Evolutionary conservation across 768 basidiomycete species (phyloP).

Genomic region (Cyclocybe cylindracea): DNA sequence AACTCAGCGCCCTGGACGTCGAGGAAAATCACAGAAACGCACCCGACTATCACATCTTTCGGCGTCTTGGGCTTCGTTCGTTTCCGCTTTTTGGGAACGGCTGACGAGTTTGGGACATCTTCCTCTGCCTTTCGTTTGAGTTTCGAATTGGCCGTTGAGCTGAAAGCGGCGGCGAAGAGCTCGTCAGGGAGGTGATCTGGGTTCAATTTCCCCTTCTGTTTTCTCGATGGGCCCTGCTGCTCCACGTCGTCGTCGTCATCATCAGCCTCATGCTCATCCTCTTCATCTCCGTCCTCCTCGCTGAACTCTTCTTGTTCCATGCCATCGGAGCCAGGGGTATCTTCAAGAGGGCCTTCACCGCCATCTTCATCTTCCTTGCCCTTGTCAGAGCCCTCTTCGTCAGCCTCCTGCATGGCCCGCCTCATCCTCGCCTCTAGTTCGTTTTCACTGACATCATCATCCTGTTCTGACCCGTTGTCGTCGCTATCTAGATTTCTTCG

Average conservation of each 20-base stretch:
- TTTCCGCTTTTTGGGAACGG: slow-evolving; percentile 28
- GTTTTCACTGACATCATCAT: slow-evolving; percentile 4
- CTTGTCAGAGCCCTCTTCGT: slow-evolving; percentile 21
- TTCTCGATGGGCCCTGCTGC: slow-evolving; percentile 19
- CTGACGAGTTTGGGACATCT: background rate
- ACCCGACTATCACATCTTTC: slow-evolving; percentile 64
- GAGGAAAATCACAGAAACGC: slow-evolving; percentile 15
- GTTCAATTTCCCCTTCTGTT: slow-evolving; percentile 22
- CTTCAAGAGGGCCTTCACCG: slow-evolving; percentile 12
- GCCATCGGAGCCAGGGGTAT: slow-evolving; percentile 5
- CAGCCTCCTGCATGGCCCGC: slow-evolving; percentile 43
- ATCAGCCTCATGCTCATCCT: slow-evolving; percentile 22
- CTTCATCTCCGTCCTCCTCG: slow-evolving; percentile 28
- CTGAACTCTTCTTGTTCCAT: slow-evolving; percentile 23
- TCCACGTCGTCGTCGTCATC: slow-evolving; percentile 26
- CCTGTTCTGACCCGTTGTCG: slow-evolving; percentile 15
- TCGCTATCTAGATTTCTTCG: slow-evolving; percentile 2
- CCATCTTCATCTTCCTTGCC: slow-evolving; percentile 15
- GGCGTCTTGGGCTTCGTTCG: slow-evolving; percentile 19
- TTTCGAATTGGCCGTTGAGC: slow-evolving; percentile 27
- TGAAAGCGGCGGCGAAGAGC: slow-evolving; percentile 59
- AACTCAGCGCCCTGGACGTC: background rate
- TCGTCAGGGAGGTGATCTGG: slow-evolving; percentile 65
- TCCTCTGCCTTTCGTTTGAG: slow-evolving; percentile 18
- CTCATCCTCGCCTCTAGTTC: slow-evolving; percentile 35